Evolutionary conservation across 441 rosid genomes (phyloP).

Genomic region (Iberis amara): DNA sequence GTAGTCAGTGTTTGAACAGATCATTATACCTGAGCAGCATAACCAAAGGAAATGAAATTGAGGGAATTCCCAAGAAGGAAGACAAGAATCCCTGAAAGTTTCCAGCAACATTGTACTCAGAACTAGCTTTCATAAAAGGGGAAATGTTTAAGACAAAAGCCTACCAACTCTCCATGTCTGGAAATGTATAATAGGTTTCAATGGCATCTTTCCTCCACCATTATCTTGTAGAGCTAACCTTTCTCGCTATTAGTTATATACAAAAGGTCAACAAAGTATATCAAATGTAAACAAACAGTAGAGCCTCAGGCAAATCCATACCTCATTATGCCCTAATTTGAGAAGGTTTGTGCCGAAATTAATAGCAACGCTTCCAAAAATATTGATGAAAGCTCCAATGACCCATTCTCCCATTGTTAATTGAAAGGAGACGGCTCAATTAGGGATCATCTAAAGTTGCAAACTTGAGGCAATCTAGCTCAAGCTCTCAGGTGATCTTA

Average conservation of each 20-base stretch:
- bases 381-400: conserved; percentile 90
- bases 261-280: not conserved
- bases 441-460: conserved; percentile 28
- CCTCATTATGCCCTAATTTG: conserved; percentile 95
- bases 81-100: conserved; percentile 64
- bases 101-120: conserved; percentile 25
- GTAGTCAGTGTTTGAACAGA: not conserved
- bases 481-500: conserved; percentile 20
- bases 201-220: conserved; percentile 62
- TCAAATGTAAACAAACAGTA: conserved; percentile 5
- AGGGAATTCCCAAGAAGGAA: conserved; percentile 91
- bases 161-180: conserved; percentile 97
- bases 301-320: conserved; percentile 19
- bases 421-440: conserved; percentile 25
- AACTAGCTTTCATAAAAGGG: conserved; percentile 17
- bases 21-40: conserved; percentile 92
- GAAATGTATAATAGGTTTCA: conserved; percentile 77
- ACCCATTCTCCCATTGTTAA: conserved; percentile 94
- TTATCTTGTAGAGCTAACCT: conserved; percentile 50
- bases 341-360: conserved; percentile 98
- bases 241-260: conserved; percentile 55
- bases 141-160: conserved; percentile 26
- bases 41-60: conserved; percentile 93
- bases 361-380: conserved; percentile 94
- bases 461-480: conserved; percentile 23